phyloP scores from a whole-genome alignment of 352 stramenopile genomes.

The Globisporangium paddicum region DNA sequence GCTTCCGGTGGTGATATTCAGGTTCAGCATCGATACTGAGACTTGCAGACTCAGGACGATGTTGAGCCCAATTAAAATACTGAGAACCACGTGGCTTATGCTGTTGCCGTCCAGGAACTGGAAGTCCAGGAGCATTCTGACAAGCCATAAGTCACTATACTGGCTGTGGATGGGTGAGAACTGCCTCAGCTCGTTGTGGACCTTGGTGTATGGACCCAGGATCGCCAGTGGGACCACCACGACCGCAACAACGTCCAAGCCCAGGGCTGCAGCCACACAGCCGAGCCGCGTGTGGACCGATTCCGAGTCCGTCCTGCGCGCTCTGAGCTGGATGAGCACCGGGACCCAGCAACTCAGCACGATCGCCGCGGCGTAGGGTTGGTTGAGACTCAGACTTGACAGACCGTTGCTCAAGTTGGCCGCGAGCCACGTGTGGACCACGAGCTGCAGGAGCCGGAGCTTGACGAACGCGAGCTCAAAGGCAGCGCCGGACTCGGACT shows the following conservation, averaged over 20 bases:
- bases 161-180: not conserved
- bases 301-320: not conserved
- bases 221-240: not conserved
- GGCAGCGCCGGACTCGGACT: not conserved
- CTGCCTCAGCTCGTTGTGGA: not conserved
- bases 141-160: slow-evolving; percentile 4
- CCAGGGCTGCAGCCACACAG: not conserved
- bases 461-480: not conserved
- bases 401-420: not conserved
- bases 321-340: not conserved
- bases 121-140: slow-evolving; percentile 6
- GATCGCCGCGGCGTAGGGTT: not conserved
- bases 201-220: not conserved
- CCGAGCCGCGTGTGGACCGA: not conserved
- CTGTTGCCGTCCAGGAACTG: not conserved
- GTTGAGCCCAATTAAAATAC: not conserved
- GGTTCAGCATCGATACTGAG: too few relatives aligned
- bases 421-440: not conserved
- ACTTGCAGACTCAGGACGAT: not conserved
- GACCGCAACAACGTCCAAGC: not conserved
- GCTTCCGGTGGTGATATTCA: not conserved
- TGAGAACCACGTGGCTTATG: not conserved
- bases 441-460: not conserved
- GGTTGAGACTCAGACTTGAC: not conserved
- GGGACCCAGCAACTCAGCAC: slow-evolving; percentile 6